These are phyloP conservation scores for Boletus subparvulus DNA, from an alignment of 768 basidiomycete genomes.

Conservation along the genomic window DNA sequence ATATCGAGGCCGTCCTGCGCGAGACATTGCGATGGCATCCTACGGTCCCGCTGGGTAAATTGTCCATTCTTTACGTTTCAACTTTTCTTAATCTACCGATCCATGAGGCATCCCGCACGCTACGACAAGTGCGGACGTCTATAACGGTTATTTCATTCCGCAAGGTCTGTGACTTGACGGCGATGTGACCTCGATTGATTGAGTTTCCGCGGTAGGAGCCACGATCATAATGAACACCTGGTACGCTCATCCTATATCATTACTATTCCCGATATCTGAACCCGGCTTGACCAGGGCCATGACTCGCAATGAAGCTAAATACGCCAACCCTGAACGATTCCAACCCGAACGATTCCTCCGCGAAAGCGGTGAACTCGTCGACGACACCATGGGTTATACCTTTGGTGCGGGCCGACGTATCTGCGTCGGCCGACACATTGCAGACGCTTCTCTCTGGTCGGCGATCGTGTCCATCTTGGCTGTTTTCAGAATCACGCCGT, in stretches of 20 bases:
- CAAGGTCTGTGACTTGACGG: constrained; percentile 36
- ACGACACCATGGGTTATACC: constrained; percentile 30
- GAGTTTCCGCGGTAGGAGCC: constrained; percentile 15
- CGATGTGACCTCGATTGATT: background rate
- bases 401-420: constrained; percentile 41
- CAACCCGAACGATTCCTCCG: constrained; percentile 37
- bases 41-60: constrained; percentile 33
- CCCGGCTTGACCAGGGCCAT: constrained; percentile 21
- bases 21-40: constrained; percentile 40
- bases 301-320: constrained; percentile 36
- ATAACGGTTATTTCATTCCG: constrained; percentile 54
- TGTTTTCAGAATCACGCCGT: constrained; percentile 34
- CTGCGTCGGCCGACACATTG: constrained; percentile 44
- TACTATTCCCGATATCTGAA: background rate
- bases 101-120: constrained; percentile 34
- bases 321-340: constrained; percentile 35
- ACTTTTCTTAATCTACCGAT: background rate
- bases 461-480: constrained; percentile 36
- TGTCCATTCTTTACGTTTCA: background rate
- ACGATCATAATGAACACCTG: constrained; percentile 32
- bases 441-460: constrained; percentile 40
- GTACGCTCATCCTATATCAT: constrained; percentile 1
- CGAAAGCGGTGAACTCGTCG: constrained; percentile 21
- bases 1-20: constrained; percentile 28
- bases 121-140: constrained; percentile 40